Base-by-base conservation (phyloP, 306 rosid genomes). In the Heteromeles arbutifolia region DNA sequence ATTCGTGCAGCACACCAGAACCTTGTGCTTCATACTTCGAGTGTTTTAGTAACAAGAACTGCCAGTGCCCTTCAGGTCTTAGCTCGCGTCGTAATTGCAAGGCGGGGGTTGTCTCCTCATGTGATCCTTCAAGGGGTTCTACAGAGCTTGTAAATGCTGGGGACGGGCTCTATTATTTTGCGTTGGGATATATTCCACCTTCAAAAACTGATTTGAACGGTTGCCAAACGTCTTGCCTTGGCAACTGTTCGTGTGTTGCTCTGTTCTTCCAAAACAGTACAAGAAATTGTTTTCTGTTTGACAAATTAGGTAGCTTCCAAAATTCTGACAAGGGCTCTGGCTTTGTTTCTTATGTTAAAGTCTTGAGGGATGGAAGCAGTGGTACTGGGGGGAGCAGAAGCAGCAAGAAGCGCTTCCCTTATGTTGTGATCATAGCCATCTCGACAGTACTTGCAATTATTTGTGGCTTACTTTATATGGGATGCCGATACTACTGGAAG, bases 61-160 rank as follows among this genome's bases (percentile, higher is more conserved):
- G 98, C 67, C 88, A 85, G 2, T 95, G 98, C 74, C 97, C 92
- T 80, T 85, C 97, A 10, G 90, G 86, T 75, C 85, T 95, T 57
- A 84, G 66, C 81, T 78, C 96, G 44, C 81, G 56, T 53, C 72
- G 85, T 0, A 88, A 75, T 81, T 92, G 98, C 82, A 77, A 80
- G 15, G 70, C 90, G 1, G 96, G 96, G 56, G 59, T 87, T 73
- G 88, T 74, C 34, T 87, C 94, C 74, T 80, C 90, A 32, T 94
- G 97, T 80, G 73, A 54, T 56, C 28, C 7, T 37, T 70, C 85
- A 1, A 63, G 66, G 19, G 78, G 68, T 11, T 63, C 86, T 19
- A 57, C 82, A 5, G 76, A 76, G 74, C 82, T 95, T 11, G 64
- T 85, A 24, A 78, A 75, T 78, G 90, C 83, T 18, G 97, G 92